Conservation (phyloP, 768 basidiomycete species). For the Astraeus odoratus region DNA sequence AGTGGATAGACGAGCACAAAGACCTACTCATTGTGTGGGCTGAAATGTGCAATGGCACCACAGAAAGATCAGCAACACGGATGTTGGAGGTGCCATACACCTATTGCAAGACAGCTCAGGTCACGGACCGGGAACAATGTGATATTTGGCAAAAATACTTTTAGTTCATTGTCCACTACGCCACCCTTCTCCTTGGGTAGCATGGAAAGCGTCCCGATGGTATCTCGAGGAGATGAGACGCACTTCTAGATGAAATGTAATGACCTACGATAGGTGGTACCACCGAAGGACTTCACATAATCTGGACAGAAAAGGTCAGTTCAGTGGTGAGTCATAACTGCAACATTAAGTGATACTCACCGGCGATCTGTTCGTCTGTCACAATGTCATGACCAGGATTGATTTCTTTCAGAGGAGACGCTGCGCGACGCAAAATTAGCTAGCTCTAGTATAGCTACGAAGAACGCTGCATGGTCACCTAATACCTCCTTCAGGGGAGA, state of each 20-base stretch:
- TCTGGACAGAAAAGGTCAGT: slow-evolving; percentile 4
- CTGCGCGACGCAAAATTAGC: not conserved
- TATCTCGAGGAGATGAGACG: slow-evolving; percentile 12
- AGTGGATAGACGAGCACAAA: not conserved
- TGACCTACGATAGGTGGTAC: slow-evolving; percentile 7
- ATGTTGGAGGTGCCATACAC: slow-evolving; percentile 38
- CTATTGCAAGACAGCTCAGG: slow-evolving; percentile 1
- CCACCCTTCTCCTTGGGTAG: slow-evolving; percentile 32
- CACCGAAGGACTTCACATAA: slow-evolving; percentile 14
- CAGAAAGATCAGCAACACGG: slow-evolving; percentile 40
- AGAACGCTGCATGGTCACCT: no score
- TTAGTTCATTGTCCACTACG: slow-evolving; percentile 31
- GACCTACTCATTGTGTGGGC: slow-evolving; percentile 27
- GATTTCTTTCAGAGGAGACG: slow-evolving; percentile 16
- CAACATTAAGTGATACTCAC: slow-evolving; percentile 2
- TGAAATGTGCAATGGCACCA: slow-evolving; percentile 35
- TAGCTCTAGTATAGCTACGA: no score
- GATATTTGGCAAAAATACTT: slow-evolving; percentile 16
- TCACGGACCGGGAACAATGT: not conserved
- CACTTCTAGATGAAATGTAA: not conserved
- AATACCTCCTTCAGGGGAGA: slow-evolving; percentile 43
- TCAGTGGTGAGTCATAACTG: not conserved
- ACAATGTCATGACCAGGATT: slow-evolving; percentile 23
- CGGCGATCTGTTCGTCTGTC: slow-evolving; percentile 21
- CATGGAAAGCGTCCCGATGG: slow-evolving; percentile 35